These are phyloP conservation scores for Suillus brevipes DNA, from an alignment of 768 basidiomycete species.

Conservation along the genomic window DNA sequence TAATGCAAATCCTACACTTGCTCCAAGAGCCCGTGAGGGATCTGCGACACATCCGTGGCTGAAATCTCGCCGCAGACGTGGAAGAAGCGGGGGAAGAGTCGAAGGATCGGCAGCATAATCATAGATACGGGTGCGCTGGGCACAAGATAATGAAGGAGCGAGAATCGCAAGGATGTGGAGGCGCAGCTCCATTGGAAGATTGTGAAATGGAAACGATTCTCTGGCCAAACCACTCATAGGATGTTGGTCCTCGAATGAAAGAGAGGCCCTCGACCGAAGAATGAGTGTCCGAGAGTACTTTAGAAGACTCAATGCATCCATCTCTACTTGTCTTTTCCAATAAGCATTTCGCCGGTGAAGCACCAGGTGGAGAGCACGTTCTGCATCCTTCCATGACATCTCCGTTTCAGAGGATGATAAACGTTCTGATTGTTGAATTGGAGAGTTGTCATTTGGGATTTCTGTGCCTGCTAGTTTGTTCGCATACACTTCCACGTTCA, in stretches of 20 bases:
- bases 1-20: slow-evolving; percentile 14
- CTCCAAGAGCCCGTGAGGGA: slow-evolving; percentile 19
- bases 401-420: slow-evolving; percentile 21
- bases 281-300: slow-evolving; percentile 50
- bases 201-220: slow-evolving; percentile 36
- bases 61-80: slow-evolving; percentile 28
- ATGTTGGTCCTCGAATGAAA: slow-evolving; percentile 15
- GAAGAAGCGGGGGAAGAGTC: slow-evolving; percentile 49
- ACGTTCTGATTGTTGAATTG: slow-evolving; percentile 15
- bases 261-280: slow-evolving; percentile 29
- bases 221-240: slow-evolving; percentile 17
- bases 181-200: slow-evolving; percentile 59
- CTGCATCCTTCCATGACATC: slow-evolving; percentile 36
- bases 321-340: slow-evolving; percentile 44
- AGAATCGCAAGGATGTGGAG: slow-evolving; percentile 55
- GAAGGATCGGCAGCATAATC: slow-evolving; percentile 48
- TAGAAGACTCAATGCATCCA: slow-evolving; percentile 52
- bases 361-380: slow-evolving; percentile 35
- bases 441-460: slow-evolving; percentile 11
- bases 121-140: slow-evolving; percentile 57
- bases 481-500: slow-evolving; percentile 48
- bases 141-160: slow-evolving; percentile 55
- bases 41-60: slow-evolving; percentile 23
- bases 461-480: slow-evolving; percentile 37
- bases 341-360: slow-evolving; percentile 47